Evolutionary conservation across 179 eudicot genomes (phyloP).

Genomic region (Corrigiola litoralis): DNA sequence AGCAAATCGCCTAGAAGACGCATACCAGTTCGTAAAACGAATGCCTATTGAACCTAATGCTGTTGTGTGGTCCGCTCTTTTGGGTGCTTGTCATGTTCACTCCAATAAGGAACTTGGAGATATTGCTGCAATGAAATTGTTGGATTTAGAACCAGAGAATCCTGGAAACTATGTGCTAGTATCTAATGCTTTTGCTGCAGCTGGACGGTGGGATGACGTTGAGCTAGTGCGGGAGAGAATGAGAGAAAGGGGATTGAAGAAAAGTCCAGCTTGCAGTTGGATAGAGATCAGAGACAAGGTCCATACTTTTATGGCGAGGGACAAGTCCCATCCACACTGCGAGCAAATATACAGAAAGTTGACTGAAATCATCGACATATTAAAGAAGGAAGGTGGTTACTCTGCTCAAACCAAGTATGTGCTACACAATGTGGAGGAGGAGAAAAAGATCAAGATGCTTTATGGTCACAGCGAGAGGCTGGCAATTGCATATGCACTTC

Average conservation of each 20-base stretch:
- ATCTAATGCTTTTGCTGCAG: conserved; percentile 65
- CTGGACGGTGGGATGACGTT: conserved; percentile 70
- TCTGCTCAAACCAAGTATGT: conserved; percentile 56
- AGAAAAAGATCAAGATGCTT: conserved; percentile 59
- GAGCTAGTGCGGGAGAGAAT: conserved; percentile 56
- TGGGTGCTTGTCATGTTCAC: conserved; percentile 68
- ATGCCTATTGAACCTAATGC: conserved; percentile 61
- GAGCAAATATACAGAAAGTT: conserved; percentile 49
- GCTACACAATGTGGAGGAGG: conserved; percentile 65
- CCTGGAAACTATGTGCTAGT: conserved; percentile 74
- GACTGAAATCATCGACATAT: conserved; percentile 32
- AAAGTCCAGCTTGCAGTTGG: conserved; percentile 96
- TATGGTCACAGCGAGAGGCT: conserved; percentile 77
- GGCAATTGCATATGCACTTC: conserved; percentile 77
- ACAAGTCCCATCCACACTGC: conserved; percentile 60
- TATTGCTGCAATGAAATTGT: conserved; percentile 59
- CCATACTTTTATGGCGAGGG: conserved; percentile 67
- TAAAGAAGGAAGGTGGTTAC: conserved; percentile 64
- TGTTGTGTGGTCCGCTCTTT: conserved; percentile 71
- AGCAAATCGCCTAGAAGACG: conserved; percentile 67
- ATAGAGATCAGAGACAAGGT: conserved; percentile 61
- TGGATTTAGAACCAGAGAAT: conserved; percentile 61
- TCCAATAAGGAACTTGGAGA: conserved; percentile 48
- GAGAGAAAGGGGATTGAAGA: conserved; percentile 66
- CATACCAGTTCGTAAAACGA: conserved; percentile 46